Conservation (phyloP, 202 grass and related monocot species). For the Hordeum pubiflorum region DNA sequence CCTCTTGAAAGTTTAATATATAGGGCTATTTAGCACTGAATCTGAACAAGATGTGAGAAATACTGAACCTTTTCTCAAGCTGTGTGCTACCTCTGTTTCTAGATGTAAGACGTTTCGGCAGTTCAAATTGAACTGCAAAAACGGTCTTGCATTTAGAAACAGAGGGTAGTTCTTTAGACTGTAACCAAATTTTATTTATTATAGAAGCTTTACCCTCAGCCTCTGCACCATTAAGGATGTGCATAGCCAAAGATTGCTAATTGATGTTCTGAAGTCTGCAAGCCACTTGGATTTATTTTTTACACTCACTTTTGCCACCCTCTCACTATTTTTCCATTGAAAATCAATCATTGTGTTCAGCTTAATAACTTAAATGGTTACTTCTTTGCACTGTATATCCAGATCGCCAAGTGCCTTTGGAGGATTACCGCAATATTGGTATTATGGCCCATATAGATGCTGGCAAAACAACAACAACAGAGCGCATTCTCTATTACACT, state of each 20-base stretch:
- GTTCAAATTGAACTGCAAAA: too few species aligned
- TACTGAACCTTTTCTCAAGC: not conserved
- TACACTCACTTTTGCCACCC: not conserved
- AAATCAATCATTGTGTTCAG: not conserved
- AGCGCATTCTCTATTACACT: slow-evolving; percentile 91
- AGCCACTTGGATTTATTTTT: not conserved
- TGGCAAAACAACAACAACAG: slow-evolving; percentile 97
- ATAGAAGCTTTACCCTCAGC: not conserved
- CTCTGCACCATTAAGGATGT: not conserved
- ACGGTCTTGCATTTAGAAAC: too few species aligned
- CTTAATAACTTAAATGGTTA: slow-evolving; percentile 23
- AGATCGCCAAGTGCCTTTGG: slow-evolving; percentile 52
- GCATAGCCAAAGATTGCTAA: not conserved
- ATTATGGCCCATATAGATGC: slow-evolving; percentile 99
- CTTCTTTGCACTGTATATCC: slow-evolving; percentile 16
- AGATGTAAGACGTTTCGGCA: too few species aligned
- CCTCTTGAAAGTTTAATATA: not conserved
- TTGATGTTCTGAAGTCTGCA: slow-evolving; percentile 10
- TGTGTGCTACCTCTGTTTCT: not conserved
- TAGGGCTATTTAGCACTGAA: not conserved
- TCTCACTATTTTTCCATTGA: not conserved
- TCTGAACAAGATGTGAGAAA: not conserved
- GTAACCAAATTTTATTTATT: not conserved
- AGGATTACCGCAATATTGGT: slow-evolving; percentile 96
- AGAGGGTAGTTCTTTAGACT: not conserved